These are phyloP conservation scores for Solanum hybrid DNA, from an alignment of 305 asterid genomes.

Conservation along the genomic window DNA sequence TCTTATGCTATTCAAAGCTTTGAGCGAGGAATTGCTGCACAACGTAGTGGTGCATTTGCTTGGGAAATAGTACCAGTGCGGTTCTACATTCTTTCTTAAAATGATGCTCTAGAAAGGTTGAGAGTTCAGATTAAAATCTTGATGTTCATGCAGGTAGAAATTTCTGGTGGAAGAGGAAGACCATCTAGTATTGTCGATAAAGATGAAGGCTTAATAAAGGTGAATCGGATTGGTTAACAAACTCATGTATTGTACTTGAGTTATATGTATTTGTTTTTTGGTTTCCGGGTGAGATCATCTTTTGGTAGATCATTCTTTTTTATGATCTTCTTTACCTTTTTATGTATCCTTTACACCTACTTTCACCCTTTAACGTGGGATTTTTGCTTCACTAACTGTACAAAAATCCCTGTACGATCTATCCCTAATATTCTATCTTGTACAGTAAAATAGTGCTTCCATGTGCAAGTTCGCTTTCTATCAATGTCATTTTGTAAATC, in stretches of 20 bases:
- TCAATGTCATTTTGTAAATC: neutral
- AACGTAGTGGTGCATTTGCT: constrained; percentile 61
- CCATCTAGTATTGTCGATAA: constrained; percentile 46
- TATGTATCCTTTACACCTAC: neutral
- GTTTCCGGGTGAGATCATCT: too few relatives aligned
- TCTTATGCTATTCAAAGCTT: constrained; percentile 84
- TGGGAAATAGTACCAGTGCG: constrained; percentile 95
- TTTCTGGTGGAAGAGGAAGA: constrained; percentile 71
- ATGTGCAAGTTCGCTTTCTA: neutral
- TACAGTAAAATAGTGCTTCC: neutral
- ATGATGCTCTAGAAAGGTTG: neutral
- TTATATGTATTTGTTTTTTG: too few relatives aligned
- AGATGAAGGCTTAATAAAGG: constrained; percentile 81
- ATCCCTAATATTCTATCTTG: neutral
- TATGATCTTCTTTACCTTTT: neutral
- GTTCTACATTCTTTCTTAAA: neutral
- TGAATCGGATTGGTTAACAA: constrained; percentile 10
- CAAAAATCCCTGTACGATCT: neutral
- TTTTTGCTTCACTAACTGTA: neutral
- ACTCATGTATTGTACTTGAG: neutral
- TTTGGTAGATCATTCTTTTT: too few relatives aligned
- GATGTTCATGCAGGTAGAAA: constrained; percentile 50
- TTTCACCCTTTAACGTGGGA: neutral
- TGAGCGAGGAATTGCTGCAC: constrained; percentile 77
- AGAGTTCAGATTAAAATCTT: neutral